phyloP scores from a whole-genome alignment of 192 early-diverging fungal species.

The Geranomyces variabilis region DNA sequence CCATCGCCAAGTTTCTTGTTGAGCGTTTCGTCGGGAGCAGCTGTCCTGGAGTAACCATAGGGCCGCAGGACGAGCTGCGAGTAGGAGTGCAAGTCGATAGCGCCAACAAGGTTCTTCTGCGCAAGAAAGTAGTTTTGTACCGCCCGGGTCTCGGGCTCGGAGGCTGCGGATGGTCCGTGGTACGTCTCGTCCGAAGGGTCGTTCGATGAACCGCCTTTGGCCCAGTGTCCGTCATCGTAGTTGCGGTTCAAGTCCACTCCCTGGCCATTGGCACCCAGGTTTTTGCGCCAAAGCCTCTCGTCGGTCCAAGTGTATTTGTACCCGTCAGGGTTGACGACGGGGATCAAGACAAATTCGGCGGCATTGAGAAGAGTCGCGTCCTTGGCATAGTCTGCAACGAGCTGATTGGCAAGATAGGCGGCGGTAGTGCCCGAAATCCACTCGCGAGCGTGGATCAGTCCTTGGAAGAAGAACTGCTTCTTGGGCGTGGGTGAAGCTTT shows the following conservation, averaged over 20 bases:
- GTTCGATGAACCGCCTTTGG: slow-evolving; percentile 54
- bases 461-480: slow-evolving; percentile 46
- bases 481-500: slow-evolving; percentile 27
- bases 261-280: slow-evolving; percentile 44
- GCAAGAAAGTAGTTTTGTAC: slow-evolving; percentile 51
- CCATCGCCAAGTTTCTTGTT: slow-evolving; percentile 52
- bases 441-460: slow-evolving; percentile 59
- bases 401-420: slow-evolving; percentile 52
- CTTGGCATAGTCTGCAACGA: slow-evolving; percentile 43
- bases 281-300: slow-evolving; percentile 63
- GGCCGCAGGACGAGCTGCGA: slow-evolving; percentile 62
- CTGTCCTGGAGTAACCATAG: slow-evolving; percentile 50
- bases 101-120: slow-evolving; percentile 52
- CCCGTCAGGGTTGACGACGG: slow-evolving; percentile 62
- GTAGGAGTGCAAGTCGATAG: slow-evolving; percentile 62
- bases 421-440: slow-evolving; percentile 58
- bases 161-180: slow-evolving; percentile 47
- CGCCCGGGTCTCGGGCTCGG: slow-evolving; percentile 58
- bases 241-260: slow-evolving; percentile 15
- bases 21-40: slow-evolving; percentile 43
- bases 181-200: slow-evolving; percentile 56
- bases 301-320: slow-evolving; percentile 48
- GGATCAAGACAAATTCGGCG: slow-evolving; percentile 57
- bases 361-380: slow-evolving; percentile 43
- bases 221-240: slow-evolving; percentile 51